Conservation (phyloP, 2,329 filamentous ascomycete species). For the Bertia moriformis region DNA sequence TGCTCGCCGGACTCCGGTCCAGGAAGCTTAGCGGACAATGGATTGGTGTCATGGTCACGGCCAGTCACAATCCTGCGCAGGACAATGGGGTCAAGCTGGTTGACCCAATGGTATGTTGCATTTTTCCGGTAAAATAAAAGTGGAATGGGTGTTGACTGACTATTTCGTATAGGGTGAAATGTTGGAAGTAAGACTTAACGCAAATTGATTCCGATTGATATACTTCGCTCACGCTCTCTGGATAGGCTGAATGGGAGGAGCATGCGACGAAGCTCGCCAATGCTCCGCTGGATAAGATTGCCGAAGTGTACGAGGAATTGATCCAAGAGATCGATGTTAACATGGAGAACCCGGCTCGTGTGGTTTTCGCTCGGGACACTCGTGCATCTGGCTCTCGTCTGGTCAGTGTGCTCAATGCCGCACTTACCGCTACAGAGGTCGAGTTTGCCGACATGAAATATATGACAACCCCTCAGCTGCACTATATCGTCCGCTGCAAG, state of each 20-base stretch:
- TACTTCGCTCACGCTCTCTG: conserved; percentile 32
- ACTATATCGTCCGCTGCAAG: conserved; percentile 87
- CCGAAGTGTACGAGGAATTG: conserved; percentile 62
- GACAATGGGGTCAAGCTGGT: conserved; percentile 94
- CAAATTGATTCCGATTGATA: not conserved
- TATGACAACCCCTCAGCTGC: conserved; percentile 90
- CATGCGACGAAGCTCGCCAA: conserved; percentile 86
- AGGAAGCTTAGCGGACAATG: conserved; percentile 79
- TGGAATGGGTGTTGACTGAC: too few species aligned
- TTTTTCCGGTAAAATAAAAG: too few species aligned
- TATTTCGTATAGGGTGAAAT: not conserved
- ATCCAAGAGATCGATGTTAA: conserved; percentile 66
- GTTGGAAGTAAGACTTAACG: not conserved
- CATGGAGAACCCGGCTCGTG: conserved; percentile 53
- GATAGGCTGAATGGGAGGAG: conserved; percentile 86
- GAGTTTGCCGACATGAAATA: conserved; percentile 76
- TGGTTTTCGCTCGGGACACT: conserved; percentile 85
- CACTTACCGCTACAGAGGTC: conserved; percentile 61
- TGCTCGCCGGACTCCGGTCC: conserved; percentile 76
- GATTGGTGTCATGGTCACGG: conserved; percentile 93
- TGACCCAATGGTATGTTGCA: conserved; percentile 90
- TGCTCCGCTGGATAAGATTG: conserved; percentile 59
- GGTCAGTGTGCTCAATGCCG: conserved; percentile 64
- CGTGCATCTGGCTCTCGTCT: conserved; percentile 79
- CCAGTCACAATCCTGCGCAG: conserved; percentile 76